Base-by-base conservation (phyloP, 78 protist genomes). In the Dictyostelium brefeldianum region DNA sequence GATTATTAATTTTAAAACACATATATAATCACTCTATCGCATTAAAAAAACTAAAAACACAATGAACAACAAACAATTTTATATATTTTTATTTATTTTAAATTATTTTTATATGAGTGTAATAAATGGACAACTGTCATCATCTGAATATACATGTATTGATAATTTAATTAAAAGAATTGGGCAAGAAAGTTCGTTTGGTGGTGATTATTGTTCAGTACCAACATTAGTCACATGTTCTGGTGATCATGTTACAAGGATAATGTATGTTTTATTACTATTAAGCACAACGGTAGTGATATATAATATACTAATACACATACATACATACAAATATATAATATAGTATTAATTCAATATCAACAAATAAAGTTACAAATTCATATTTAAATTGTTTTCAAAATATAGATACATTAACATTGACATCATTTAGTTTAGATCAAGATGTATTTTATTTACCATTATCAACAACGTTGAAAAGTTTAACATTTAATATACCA, bases 351-450 rank as follows among this genome's bases (percentile, higher is more conserved):
- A 1, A 25, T 25, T 62, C 70, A 62, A 3, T 36, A 36, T 36
- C 43, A 36, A 36, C 43, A 36, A 36, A 36, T 36, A 36, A 36
- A 36, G 43, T 36, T 36, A 11, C 25, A 6, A 62, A 62, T 62
- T 7, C 70, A 9, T 22, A 62, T 25, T 62, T 62, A 62, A 62
- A 62, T 62, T 62, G 70, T 62, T 62, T 62, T 62, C n/a, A 36
- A 11, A 22, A 62, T 25, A 25, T 62, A 3, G 70, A 25, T 25
- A 62, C n/a, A 25, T 62, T 62, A 10, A 3, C 10, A 11, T 62
- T 62, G 22, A 11, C 70, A n/a, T 25, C n/a, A 25, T 62, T 62
- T 25, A 2, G 7, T 20, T 62, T 62, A 25, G 18, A n/a, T 62
- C 43, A 25, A 25, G 14, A 62, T 9, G 27, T 62, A 2, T 62